A percentile compares a stretch with the other conserved stretches of the same genome.
Evolutionary conservation across 2,329 filamentous ascomycete species (phyloP).

Genomic region (Keithomyces neogunnii): DNA sequence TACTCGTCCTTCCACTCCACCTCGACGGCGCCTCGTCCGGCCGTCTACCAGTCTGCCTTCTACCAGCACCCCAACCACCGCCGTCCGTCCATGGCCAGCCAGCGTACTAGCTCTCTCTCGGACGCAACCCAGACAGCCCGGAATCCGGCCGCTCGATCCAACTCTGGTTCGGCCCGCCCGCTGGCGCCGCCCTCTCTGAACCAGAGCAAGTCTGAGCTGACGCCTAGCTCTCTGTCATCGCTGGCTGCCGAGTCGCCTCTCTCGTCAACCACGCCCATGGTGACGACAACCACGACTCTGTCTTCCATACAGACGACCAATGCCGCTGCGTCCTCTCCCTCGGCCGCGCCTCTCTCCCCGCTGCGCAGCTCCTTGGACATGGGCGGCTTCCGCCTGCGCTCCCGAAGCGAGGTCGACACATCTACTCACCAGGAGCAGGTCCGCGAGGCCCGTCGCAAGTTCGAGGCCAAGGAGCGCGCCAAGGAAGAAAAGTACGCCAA

Average conservation of each 20-base stretch:
- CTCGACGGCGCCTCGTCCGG: constrained; percentile 5
- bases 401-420: constrained; percentile 51
- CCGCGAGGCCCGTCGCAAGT: constrained; percentile 52
- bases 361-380: constrained; percentile 51
- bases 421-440: constrained; percentile 47
- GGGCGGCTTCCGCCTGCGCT: constrained; percentile 49
- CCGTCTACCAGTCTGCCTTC: constrained; percentile 7
- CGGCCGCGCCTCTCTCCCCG: constrained; percentile 36
- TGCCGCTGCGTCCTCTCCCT: constrained; percentile 17
- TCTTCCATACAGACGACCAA: constrained; percentile 16
- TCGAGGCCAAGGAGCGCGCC: constrained; percentile 50
- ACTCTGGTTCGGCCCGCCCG: constrained; percentile 21
- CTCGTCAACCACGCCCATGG: constrained; percentile 18
- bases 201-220: constrained; percentile 40
- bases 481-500: constrained; percentile 56
- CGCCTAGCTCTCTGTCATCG: constrained; percentile 23
- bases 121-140: constrained; percentile 22
- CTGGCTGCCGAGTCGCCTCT: constrained; percentile 25
- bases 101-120: constrained; percentile 25
- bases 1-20: constrained; percentile 10
- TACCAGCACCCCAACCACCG: constrained; percentile 15
- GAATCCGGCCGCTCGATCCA: constrained; percentile 18
- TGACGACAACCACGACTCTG: constrained; percentile 17
- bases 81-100: constrained; percentile 22
- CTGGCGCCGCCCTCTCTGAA: constrained; percentile 30